Evolutionary conservation across 1,284 basidiomycete species (phyloP).

Genomic region (Schizopora paradoxa): DNA sequence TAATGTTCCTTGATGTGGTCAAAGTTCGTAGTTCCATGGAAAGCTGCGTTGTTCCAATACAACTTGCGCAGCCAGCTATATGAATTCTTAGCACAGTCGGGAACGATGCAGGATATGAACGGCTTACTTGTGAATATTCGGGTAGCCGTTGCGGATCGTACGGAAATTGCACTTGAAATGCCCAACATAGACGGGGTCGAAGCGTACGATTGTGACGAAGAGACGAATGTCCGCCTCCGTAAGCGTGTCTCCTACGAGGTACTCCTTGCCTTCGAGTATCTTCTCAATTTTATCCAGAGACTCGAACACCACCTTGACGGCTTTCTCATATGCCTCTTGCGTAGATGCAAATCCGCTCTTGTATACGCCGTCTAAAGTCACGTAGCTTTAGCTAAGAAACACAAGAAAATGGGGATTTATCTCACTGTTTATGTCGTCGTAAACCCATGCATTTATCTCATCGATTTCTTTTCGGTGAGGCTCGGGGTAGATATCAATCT

Average conservation of each 20-base stretch:
- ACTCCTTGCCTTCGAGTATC: constrained; percentile 44
- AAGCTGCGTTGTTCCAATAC: constrained; percentile 59
- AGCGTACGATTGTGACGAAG: constrained; percentile 50
- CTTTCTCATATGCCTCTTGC: constrained; percentile 49
- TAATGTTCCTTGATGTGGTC: constrained; percentile 45
- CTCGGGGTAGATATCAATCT: constrained; percentile 76
- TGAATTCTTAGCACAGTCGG: background rate
- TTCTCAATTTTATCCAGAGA: constrained; percentile 47
- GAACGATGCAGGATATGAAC: background rate
- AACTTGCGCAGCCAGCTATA: constrained; percentile 46
- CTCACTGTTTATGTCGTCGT: constrained; percentile 38
- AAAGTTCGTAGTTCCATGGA: constrained; percentile 62
- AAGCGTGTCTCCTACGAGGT: constrained; percentile 45
- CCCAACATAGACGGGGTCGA: constrained; percentile 51
- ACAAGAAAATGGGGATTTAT: background rate
- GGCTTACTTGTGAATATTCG: constrained; percentile 35
- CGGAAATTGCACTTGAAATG: constrained; percentile 62
- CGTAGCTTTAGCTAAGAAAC: constrained; percentile 1
- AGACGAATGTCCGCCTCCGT: constrained; percentile 60
- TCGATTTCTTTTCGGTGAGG: constrained; percentile 76
- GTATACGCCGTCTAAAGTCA: constrained; percentile 37
- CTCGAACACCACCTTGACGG: constrained; percentile 38
- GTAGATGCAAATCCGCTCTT: constrained; percentile 56
- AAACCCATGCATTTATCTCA: constrained; percentile 58
- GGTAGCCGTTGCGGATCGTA: constrained; percentile 37